Evolutionary conservation across 108 stramenopile genomes (phyloP), one percentile per base, ranked within the genome.

Genomic region (Cyclotella distinguenda): DNA sequence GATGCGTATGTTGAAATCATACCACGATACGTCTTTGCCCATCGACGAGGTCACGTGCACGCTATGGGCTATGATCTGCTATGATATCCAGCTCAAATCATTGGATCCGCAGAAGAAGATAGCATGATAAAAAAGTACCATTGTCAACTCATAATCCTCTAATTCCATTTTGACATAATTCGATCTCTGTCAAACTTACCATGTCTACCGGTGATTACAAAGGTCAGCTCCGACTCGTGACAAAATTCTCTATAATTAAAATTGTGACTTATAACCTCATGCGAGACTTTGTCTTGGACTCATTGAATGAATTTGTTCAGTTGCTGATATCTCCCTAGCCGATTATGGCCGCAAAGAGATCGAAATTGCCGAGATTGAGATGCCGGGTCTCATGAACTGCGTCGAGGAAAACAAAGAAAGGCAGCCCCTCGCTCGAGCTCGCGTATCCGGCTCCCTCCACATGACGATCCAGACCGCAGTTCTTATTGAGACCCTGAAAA

Each of bases 311-410:
- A 7, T 8, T 15, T 56, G 15, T 9, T 39, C 55, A 56, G 97
- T 99, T 69, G 98, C 97, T 59, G 98, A 99, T 80, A 97, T 97
- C 86, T 94, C 95, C 67, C 91, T 99, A 53, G 99, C 99, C 70
- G 99, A 99, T 89, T 99, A 97, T 80, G 99, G 99, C 74, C 97
- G 99, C 94, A 96, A 97, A 94, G 99, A 99, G 77, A 98, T 99
- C 69, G 88, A 99, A 69, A 91, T 98, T 59, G 99, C 99, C 49
- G 98, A 99, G 77, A 86, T 96, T 34, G 96, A 99, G 87, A 99
- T 99, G 99, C 99, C 99, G 62, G 99, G 99, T 60, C 94, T 99
- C 52, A 98, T 99, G 95, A 87, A 95, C 43, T 97, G 95, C 96
- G 92, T 96, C 49, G 68, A 77, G 43, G 97, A 99, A 70, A 97